Evolutionary conservation across 371 early-diverging fungal species (phyloP).

Genomic region (Dichotomocladium elegans): DNA sequence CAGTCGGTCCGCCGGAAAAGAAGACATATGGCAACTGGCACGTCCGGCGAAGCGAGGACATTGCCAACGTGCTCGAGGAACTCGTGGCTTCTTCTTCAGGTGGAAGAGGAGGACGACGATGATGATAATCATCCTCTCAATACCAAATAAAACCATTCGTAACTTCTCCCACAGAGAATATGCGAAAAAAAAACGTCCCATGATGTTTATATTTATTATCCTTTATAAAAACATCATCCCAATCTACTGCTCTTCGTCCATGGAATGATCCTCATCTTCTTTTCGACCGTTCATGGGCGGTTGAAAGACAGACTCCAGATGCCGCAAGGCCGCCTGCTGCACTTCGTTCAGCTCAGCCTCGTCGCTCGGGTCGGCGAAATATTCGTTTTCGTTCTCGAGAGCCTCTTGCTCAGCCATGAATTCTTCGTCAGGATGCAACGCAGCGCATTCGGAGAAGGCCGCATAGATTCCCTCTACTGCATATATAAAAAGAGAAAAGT

Average conservation of each 20-base stretch:
- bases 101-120: too few relatives aligned
- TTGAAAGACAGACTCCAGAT: slow-evolving; percentile 38
- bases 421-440: slow-evolving; percentile 67
- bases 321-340: slow-evolving; percentile 44
- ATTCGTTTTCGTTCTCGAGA: slow-evolving; percentile 42
- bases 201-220: too few relatives aligned
- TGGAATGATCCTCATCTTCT: slow-evolving; percentile 8
- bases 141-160: too few relatives aligned
- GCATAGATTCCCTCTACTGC: slow-evolving; percentile 72
- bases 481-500: not conserved
- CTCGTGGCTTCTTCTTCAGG: too few relatives aligned
- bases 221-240: too few relatives aligned
- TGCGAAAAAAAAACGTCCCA: too few relatives aligned
- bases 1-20: slow-evolving; percentile 77
- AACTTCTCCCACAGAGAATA: too few relatives aligned
- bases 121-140: too few relatives aligned
- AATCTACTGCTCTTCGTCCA: slow-evolving; percentile 12
- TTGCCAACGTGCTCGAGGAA: slow-evolving; percentile 26
- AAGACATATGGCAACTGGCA: slow-evolving; percentile 83
- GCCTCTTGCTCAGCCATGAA: slow-evolving; percentile 32
- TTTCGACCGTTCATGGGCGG: slow-evolving; percentile 12
- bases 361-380: slow-evolving; percentile 42
- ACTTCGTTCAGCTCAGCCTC: slow-evolving; percentile 37
- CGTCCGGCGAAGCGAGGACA: slow-evolving; percentile 50
- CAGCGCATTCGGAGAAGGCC: slow-evolving; percentile 74